Percentiles rank a stretch among this genome's conserved stretches.
Evolutionary conservation across 495 filamentous ascomycete species (phyloP).

Genomic region (Aspergillus sclerotioniger): DNA sequence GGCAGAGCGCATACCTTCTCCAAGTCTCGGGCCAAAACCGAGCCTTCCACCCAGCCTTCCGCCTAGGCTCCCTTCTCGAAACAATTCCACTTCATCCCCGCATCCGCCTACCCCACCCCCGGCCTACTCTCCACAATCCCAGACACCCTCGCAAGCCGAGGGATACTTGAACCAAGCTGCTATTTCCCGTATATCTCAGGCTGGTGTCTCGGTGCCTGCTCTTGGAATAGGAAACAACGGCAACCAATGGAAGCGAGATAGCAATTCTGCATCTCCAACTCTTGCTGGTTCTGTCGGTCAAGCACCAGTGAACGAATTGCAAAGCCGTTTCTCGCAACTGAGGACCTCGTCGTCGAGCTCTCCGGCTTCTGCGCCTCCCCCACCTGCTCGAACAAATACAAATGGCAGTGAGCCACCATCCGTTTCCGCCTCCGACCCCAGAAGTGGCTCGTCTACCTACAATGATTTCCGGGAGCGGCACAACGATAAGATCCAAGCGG

Average conservation of each 20-base stretch:
- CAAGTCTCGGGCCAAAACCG: conserved; percentile 46
- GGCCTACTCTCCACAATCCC: conserved; percentile 41
- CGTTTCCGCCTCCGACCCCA: conserved; percentile 29
- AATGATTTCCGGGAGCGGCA: conserved; percentile 71
- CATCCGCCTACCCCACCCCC: conserved; percentile 51
- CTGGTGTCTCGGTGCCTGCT: conserved; percentile 80
- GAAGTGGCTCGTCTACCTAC: conserved; percentile 51
- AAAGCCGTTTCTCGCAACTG: conserved; percentile 65
- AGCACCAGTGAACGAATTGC: conserved; percentile 60
- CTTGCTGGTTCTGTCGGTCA: conserved; percentile 18
- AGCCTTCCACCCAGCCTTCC: conserved; percentile 67
- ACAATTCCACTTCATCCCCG: conserved; percentile 41
- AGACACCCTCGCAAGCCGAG: conserved; percentile 25
- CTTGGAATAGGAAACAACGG: conserved; percentile 62
- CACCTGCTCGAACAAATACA: conserved; percentile 55
- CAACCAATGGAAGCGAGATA: conserved; percentile 13
- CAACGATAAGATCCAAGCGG: conserved; percentile 67
- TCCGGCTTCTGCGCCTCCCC: conserved; percentile 25
- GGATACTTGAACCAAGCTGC: conserved; percentile 67
- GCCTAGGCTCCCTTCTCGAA: conserved; percentile 73
- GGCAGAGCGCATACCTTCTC: conserved; percentile 32
- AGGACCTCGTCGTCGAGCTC: conserved; percentile 31
- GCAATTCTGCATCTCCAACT: conserved; percentile 15
- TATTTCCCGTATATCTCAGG: conserved; percentile 63
- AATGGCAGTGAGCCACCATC: conserved; percentile 58